Evolutionary conservation across 2,329 filamentous ascomycete species (phyloP).

Genomic region (Blastomyces silverae): DNA sequence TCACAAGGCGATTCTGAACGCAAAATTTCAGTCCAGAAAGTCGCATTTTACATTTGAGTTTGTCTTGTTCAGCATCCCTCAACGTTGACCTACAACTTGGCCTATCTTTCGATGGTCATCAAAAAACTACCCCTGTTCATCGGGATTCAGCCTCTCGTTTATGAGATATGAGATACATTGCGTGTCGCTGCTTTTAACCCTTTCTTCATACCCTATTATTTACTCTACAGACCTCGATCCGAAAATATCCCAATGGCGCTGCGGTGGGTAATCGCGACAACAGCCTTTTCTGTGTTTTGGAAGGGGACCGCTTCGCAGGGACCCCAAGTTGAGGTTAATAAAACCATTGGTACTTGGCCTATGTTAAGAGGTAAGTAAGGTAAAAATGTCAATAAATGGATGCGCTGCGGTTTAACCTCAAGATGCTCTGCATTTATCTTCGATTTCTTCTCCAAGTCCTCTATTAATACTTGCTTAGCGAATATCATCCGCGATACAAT

Average conservation of each 20-base stretch:
- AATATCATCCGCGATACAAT: conserved; percentile 55
- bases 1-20: neutral
- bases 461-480: conserved; percentile 36
- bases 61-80: neutral
- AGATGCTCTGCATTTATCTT: neutral
- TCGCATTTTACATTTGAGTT: neutral
- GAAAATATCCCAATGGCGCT: conserved; percentile 11
- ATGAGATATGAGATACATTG: neutral
- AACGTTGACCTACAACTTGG: neutral
- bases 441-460: neutral
- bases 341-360: conserved; percentile 55
- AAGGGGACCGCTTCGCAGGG: conserved; percentile 32
- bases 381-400: neutral
- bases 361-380: conserved; percentile 35
- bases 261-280: conserved; percentile 15
- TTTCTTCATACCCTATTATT: neutral
- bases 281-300: conserved; percentile 22
- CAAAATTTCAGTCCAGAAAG: neutral
- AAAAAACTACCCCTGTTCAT: neutral
- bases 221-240: neutral
- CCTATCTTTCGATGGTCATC: neutral
- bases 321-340: conserved; percentile 48
- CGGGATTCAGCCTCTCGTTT: neutral
- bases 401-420: neutral
- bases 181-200: neutral